phyloP scores from a whole-genome alignment of 176 grass and related monocot species.

The Musa acuminata region DNA sequence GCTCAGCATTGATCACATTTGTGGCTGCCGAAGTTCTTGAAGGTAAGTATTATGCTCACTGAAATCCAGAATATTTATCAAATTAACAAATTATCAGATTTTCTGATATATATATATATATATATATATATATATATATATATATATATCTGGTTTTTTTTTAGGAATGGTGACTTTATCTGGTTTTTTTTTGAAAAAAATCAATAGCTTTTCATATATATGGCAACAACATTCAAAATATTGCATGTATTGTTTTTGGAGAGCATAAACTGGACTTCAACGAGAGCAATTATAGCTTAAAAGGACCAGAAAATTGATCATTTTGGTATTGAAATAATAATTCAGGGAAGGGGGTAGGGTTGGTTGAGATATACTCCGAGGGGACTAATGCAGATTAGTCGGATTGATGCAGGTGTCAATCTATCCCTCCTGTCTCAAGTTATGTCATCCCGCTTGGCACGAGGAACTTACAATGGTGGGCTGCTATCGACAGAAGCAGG shows the following conservation, averaged over 20 bases:
- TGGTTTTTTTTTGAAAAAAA: no score
- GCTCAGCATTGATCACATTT: conserved; percentile 11
- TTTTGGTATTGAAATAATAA: not conserved
- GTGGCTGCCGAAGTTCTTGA: conserved; percentile 17
- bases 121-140: no score
- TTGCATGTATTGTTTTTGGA: no score
- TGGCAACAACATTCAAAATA: no score
- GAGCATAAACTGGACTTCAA: not conserved
- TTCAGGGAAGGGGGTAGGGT: not conserved
- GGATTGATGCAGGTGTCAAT: conserved; percentile 52
- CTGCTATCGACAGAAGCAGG: conserved; percentile 87
- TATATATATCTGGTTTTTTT: no score
- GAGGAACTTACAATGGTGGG: conserved; percentile 78
- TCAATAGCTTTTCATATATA: no score
- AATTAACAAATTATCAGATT: not conserved
- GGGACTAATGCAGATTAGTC: not conserved
- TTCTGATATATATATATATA: not conserved
- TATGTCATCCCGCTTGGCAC: conserved; percentile 84
- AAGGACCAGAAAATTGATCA: no score
- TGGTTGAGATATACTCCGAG: not conserved
- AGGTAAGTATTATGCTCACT: not conserved
- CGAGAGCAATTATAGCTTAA: not conserved
- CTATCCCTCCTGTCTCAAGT: conserved; percentile 81
- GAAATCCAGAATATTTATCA: not conserved
- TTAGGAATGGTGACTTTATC: no score